Percentiles rank a stretch among this genome's conserved stretches.
These are phyloP conservation scores for Allomyces macrogynus DNA, from an alignment of 192 early-diverging fungal species.

Conservation along the genomic window DNA sequence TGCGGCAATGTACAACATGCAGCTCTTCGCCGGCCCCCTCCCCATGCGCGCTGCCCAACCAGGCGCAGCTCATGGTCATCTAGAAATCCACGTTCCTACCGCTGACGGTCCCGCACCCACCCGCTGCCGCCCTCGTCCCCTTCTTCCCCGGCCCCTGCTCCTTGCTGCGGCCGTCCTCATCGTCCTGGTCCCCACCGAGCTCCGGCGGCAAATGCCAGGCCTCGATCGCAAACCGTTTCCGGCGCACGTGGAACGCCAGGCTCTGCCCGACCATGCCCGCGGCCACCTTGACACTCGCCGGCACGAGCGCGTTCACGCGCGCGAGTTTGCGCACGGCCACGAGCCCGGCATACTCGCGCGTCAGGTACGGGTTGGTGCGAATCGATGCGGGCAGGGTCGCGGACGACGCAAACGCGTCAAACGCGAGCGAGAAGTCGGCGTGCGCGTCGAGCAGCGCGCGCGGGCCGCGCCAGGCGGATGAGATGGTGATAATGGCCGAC, in stretches of 20 bases:
- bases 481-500: background rate
- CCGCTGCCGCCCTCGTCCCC: too few relatives aligned
- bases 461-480: background rate
- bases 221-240: background rate
- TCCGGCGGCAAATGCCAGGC: background rate
- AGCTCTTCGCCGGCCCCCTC: too few relatives aligned
- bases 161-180: too few relatives aligned
- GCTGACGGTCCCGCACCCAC: too few relatives aligned
- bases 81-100: too few relatives aligned
- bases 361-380: background rate
- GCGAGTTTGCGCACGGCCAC: background rate
- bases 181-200: background rate
- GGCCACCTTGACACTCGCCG: background rate
- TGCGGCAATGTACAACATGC: too few relatives aligned
- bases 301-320: background rate
- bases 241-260: background rate
- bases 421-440: background rate
- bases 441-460: background rate
- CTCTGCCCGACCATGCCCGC: background rate
- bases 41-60: too few relatives aligned
- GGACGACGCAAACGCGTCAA: background rate
- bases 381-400: background rate
- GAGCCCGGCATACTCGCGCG: background rate
- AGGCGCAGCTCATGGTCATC: too few relatives aligned
- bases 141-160: too few relatives aligned